Evolutionary conservation across 306 rosid genomes (phyloP).

Genomic region (Trifolium repens): DNA sequence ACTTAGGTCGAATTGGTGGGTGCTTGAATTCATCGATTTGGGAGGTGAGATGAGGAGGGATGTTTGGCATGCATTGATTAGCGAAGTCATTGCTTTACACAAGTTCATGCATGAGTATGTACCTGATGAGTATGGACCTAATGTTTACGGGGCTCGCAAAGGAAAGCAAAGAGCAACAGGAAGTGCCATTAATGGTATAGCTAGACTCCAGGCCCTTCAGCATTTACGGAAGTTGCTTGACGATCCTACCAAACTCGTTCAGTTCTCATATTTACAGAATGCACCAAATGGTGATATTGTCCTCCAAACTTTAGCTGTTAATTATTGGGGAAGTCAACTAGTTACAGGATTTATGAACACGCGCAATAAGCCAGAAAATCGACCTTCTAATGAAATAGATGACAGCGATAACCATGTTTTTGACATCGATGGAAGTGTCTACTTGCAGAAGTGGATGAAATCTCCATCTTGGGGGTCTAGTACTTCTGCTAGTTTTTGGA

Average conservation of each 20-base stretch:
- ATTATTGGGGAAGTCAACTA: slow-evolving; percentile 87
- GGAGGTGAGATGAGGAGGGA: slow-evolving; percentile 99
- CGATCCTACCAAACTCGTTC: slow-evolving; percentile 90
- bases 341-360: slow-evolving; percentile 55
- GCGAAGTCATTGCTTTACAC: slow-evolving; percentile 81
- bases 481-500: slow-evolving; percentile 79
- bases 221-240: slow-evolving; percentile 75
- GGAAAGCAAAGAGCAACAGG: slow-evolving; percentile 77
- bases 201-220: slow-evolving; percentile 91
- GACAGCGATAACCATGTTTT: slow-evolving; percentile 66
- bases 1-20: slow-evolving; percentile 68
- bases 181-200: slow-evolving; percentile 70
- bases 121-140: slow-evolving; percentile 68
- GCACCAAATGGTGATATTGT: slow-evolving; percentile 85
- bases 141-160: slow-evolving; percentile 79
- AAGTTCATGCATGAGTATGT: slow-evolving; percentile 74
- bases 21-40: slow-evolving; percentile 90
- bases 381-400: slow-evolving; percentile 52
- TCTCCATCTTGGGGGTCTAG: slow-evolving; percentile 84
- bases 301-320: slow-evolving; percentile 83
- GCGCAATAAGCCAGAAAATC: slow-evolving; percentile 49
- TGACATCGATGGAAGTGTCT: slow-evolving; percentile 92
- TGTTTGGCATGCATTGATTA: slow-evolving; percentile 85
- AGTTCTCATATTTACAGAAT: slow-evolving; percentile 68
- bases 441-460: slow-evolving; percentile 85